Evolutionary conservation across 2,329 filamentous ascomycete genomes (phyloP).

Genomic region (Ascochyta koolunga): DNA sequence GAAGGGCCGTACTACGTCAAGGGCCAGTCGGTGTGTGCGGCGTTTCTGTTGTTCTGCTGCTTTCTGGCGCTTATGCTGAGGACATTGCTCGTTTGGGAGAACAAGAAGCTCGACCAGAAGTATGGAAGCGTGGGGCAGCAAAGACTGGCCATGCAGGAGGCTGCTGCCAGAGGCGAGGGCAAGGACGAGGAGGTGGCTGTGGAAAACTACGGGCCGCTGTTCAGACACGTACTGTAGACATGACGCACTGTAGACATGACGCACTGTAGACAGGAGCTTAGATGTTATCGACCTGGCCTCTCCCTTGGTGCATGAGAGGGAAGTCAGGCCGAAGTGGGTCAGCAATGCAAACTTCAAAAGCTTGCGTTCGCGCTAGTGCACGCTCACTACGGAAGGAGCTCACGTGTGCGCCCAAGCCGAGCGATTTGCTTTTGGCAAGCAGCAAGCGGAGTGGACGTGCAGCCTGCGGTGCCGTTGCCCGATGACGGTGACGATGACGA

Average conservation of each 20-base stretch:
- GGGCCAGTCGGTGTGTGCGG: slow-evolving; percentile 45
- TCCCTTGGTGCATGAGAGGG: too few species aligned
- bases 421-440: not conserved
- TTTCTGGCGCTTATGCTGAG: slow-evolving; percentile 38
- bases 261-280: too few species aligned
- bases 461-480: too few species aligned
- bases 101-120: slow-evolving; percentile 43
- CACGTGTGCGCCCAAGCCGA: too few species aligned
- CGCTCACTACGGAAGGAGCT: too few species aligned
- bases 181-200: slow-evolving; percentile 26
- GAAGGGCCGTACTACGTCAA: slow-evolving; percentile 45
- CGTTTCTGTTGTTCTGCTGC: slow-evolving; percentile 47
- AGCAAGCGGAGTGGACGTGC: not conserved
- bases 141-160: slow-evolving; percentile 27
- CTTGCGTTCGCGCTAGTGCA: too few species aligned
- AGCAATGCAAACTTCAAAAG: too few species aligned
- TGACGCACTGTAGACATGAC: not conserved
- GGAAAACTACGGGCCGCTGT: slow-evolving; percentile 45
- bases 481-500: too few species aligned
- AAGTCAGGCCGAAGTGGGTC: too few species aligned
- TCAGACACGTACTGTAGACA: slow-evolving; percentile 40
- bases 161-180: slow-evolving; percentile 17
- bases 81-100: slow-evolving; percentile 45
- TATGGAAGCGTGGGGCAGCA: slow-evolving; percentile 41
- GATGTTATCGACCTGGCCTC: too few species aligned